Conservation (phyloP, 1,284 basidiomycete species). For the Leccinum pachyderme region DNA sequence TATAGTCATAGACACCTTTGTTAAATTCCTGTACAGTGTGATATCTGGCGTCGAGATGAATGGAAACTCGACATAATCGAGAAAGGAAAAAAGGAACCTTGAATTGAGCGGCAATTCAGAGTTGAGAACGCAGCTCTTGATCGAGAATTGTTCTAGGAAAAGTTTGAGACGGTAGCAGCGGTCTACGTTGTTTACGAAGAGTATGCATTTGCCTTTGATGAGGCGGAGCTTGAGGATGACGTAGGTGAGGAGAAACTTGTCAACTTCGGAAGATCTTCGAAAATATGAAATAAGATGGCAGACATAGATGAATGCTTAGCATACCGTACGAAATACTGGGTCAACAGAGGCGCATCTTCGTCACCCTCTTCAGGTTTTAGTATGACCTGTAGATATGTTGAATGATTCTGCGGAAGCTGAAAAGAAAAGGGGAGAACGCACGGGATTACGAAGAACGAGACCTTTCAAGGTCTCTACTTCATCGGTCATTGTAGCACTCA, state of each 20-base stretch:
- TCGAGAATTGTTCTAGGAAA: conserved; percentile 97
- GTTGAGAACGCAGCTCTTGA: conserved; percentile 95
- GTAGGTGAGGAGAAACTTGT: conserved; percentile 94
- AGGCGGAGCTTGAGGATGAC: conserved; percentile 94
- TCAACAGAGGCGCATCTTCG: conserved; percentile 77
- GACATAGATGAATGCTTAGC: conserved; percentile 10
- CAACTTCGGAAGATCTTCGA: conserved; percentile 80
- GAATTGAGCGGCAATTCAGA: conserved; percentile 96
- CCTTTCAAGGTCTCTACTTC: conserved; percentile 93
- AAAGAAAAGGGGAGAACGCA: conserved; percentile 38
- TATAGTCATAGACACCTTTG: conserved; percentile 97
- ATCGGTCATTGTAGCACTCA: conserved; percentile 98
- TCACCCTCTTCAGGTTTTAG: conserved; percentile 84
- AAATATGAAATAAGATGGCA: conserved; percentile 1
- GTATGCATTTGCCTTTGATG: conserved; percentile 93
- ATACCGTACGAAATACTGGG: conserved; percentile 82
- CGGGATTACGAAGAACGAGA: conserved; percentile 83
- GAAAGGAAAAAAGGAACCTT: conserved; percentile 44
- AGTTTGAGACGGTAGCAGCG: conserved; percentile 93
- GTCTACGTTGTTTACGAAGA: conserved; percentile 98
- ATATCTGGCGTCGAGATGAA: conserved; percentile 53
- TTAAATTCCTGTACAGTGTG: conserved; percentile 99
- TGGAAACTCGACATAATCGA: neutral
- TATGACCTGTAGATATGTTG: conserved; percentile 59
- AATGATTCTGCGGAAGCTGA: neutral